Conservation (phyloP, 2,329 filamentous ascomycete genomes). For the Colletotrichum echinochloae region DNA sequence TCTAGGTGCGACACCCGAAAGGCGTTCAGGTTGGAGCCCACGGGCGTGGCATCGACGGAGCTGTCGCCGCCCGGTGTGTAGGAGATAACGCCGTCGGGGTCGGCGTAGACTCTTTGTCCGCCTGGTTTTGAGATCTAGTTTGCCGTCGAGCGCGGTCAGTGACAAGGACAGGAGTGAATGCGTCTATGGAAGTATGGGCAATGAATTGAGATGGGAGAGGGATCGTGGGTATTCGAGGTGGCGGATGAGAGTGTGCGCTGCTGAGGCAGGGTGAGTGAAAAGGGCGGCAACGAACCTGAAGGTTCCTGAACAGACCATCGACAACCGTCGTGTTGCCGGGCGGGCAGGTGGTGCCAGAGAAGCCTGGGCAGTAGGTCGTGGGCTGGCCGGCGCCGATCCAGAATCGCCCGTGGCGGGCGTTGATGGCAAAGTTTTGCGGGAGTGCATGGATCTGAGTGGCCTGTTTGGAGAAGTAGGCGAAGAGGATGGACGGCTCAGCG, state of each 20-base stretch:
- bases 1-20: conserved; percentile 54
- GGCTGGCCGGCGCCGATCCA: conserved; percentile 45
- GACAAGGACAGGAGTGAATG: too few species aligned
- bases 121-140: conserved; percentile 67
- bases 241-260: too few species aligned
- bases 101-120: conserved; percentile 72
- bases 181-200: too few species aligned
- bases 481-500: not conserved
- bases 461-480: conserved; percentile 39
- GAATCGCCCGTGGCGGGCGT: conserved; percentile 46
- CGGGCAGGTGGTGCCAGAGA: conserved; percentile 42
- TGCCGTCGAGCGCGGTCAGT: not conserved
- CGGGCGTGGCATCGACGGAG: conserved; percentile 66
- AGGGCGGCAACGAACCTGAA: conserved; percentile 43
- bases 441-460: conserved; percentile 43
- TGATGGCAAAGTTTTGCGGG: conserved; percentile 39
- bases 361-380: conserved; percentile 9
- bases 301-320: conserved; percentile 45
- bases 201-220: not conserved
- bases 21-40: conserved; percentile 61
- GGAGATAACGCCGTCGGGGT: conserved; percentile 63
- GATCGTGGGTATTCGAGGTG: fast-evolving
- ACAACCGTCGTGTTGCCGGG: conserved; percentile 46
- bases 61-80: conserved; percentile 57
- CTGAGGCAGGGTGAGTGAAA: not conserved